A percentile compares a stretch with the other conserved stretches of the same genome.
These are phyloP conservation scores for Lactuca saligna DNA, from an alignment of 129 eudicot species.

Conservation along the genomic window DNA sequence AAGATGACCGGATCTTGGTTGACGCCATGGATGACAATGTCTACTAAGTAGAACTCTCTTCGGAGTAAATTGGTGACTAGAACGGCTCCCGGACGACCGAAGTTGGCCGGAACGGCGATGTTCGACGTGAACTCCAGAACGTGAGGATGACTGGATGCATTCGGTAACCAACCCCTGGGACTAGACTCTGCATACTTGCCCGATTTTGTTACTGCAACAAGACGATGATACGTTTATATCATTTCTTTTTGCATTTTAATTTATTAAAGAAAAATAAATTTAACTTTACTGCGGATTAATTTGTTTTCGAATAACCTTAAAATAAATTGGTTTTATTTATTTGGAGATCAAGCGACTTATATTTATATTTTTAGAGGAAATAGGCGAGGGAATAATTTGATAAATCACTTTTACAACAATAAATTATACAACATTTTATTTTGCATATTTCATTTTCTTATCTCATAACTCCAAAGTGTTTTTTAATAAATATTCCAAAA, in stretches of 20 bases:
- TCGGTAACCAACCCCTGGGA: conserved; percentile 61
- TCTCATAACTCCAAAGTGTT: background rate
- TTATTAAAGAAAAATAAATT: background rate
- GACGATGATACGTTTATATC: background rate
- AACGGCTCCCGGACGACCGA: conserved; percentile 73
- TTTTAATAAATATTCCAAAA: too few species aligned
- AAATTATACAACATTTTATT: background rate
- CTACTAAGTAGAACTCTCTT: conserved; percentile 61
- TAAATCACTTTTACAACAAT: background rate
- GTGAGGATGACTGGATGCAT: conserved; percentile 41
- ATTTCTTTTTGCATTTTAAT: too few species aligned
- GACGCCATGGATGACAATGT: conserved; percentile 59
- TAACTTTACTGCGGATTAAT: too few species aligned
- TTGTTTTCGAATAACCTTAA: background rate
- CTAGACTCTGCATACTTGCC: conserved; percentile 56
- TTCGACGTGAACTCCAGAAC: conserved; percentile 55
- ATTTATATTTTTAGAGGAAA: background rate
- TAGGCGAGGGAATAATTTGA: background rate
- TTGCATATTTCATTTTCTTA: background rate
- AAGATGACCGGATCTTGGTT: conserved; percentile 53
- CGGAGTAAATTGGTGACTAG: conserved; percentile 58
- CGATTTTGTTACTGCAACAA: conserved; percentile 51
- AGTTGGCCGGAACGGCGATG: conserved; percentile 53
- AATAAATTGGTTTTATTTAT: background rate
- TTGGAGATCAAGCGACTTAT: background rate